Conservation (phyloP, 768 basidiomycete species). For the Rhizopogon vinicolor region DNA sequence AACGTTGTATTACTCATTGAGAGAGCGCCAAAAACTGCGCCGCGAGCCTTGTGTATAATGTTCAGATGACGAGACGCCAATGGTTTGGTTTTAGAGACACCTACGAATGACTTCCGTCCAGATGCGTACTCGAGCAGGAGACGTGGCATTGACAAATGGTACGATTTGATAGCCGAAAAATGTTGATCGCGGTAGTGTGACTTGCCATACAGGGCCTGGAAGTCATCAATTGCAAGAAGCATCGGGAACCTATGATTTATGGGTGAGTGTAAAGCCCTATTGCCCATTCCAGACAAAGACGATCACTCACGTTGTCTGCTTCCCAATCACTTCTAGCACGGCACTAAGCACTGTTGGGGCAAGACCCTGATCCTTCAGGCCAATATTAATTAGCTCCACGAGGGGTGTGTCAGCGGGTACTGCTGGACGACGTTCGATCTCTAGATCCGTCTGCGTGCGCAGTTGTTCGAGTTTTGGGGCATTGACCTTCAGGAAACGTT, state of each 20-base stretch:
- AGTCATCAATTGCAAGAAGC: constrained; percentile 82
- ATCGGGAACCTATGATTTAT: constrained; percentile 57
- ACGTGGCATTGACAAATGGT: constrained; percentile 76
- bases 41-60: constrained; percentile 43
- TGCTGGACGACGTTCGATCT: constrained; percentile 41
- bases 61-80: not conserved
- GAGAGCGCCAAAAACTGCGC: constrained; percentile 69
- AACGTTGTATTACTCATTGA: constrained; percentile 57
- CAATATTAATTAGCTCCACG: constrained; percentile 52
- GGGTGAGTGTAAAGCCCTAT: not conserved
- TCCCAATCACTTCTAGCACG: constrained; percentile 56
- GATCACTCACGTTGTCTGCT: constrained; percentile 55
- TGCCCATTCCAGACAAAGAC: not conserved
- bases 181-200: constrained; percentile 72
- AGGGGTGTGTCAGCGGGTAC: constrained; percentile 48
- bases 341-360: constrained; percentile 55
- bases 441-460: constrained; percentile 34
- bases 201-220: constrained; percentile 72
- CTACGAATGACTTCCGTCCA: constrained; percentile 64
- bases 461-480: constrained; percentile 36
- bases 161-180: constrained; percentile 62
- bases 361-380: constrained; percentile 44
- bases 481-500: constrained; percentile 61
- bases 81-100: constrained; percentile 25
- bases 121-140: constrained; percentile 73